Base-by-base conservation (phyloP, 768 basidiomycete species). In the Rhodosporidiobolus odoratus region DNA sequence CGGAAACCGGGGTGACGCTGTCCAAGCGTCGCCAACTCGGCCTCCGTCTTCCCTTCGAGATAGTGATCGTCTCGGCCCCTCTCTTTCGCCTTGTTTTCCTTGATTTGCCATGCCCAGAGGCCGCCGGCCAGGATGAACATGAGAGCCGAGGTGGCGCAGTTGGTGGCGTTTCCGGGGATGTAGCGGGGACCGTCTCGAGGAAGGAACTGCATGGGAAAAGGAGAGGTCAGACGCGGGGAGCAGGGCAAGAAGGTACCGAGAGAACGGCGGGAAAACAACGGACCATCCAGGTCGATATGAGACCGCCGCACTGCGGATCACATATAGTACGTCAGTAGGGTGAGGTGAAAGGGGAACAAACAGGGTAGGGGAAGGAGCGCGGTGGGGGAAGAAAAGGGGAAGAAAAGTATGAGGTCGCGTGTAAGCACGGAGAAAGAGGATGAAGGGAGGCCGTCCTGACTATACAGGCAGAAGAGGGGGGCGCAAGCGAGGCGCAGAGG, bases 271-370 rank as follows among this genome's bases (percentile, higher is more conserved):
- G 40, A 27, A 16, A 10, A 25, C 19, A 9, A 40, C 47, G 45
- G 30, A 62, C 69, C 23, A 62, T 67, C 76, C 76, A 77, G 38
- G 76, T 75, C 4, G 71, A 52, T 19, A 77, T 62, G 3, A 77
- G 32, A 0, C 68, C 73, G 3, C 76, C 76, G 34, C n/a, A n/a
- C n/a, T n/a, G n/a, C n/a, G n/a, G n/a, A n/a, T n/a, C n/a, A n/a
- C n/a, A n/a, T n/a, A n/a, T n/a, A n/a, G n/a, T n/a, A n/a, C n/a
- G n/a, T n/a, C n/a, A n/a, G n/a, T n/a, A n/a, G n/a, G n/a, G n/a
- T n/a, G n/a, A n/a, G n/a, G n/a, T n/a, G n/a, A n/a, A n/a, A n/a
- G n/a, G n/a, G n/a, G n/a, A n/a, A n/a, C n/a, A n/a, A n/a, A n/a
- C n/a, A n/a, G n/a, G n/a, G n/a, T n/a, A n/a, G n/a, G n/a, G n/a